A percentile compares a stretch with the other conserved stretches of the same genome.
Evolutionary conservation across 1,284 basidiomycete genomes (phyloP).

Genomic region (Cerrena zonata): DNA sequence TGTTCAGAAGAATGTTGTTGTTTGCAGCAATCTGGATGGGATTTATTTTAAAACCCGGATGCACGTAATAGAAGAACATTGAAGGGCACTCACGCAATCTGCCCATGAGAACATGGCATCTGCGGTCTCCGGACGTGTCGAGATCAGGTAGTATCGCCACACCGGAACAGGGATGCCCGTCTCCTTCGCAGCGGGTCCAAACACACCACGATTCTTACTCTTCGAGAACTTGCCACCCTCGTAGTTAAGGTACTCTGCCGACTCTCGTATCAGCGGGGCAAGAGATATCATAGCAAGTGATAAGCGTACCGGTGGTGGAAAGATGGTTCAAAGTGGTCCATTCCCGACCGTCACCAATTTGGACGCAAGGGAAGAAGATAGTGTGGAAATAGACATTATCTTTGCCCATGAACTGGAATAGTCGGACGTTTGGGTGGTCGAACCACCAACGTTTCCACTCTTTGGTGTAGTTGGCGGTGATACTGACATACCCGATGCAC

Average conservation of each 20-base stretch:
- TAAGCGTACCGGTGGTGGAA: constrained; percentile 76
- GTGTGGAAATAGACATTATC: constrained; percentile 99
- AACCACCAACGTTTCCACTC: constrained; percentile 99
- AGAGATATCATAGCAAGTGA: constrained; percentile 3
- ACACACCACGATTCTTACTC: constrained; percentile 93
- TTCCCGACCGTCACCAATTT: constrained; percentile 82
- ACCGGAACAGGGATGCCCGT: constrained; percentile 90
- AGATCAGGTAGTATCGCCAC: constrained; percentile 95
- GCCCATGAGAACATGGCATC: constrained; percentile 97
- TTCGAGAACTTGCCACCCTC: constrained; percentile 99
- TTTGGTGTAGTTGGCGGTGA: constrained; percentile 91
- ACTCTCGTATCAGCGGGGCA: background rate
- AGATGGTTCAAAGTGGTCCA: constrained; percentile 97
- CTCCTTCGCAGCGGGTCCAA: constrained; percentile 90
- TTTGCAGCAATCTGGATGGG: constrained; percentile 74
- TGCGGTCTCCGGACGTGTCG: constrained; percentile 87
- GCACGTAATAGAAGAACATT: background rate
- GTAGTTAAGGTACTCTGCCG: constrained; percentile 91
- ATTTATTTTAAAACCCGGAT: background rate
- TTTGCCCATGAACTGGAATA: constrained; percentile 99
- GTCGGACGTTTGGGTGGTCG: constrained; percentile 82
- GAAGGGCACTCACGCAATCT: constrained; percentile 67
- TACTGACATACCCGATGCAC: constrained; percentile 94
- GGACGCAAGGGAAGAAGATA: constrained; percentile 88
- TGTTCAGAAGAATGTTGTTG: constrained; percentile 92